Evolutionary conservation across 257 asterid genomes (phyloP).

Genomic region (Voacanga thouarsii): DNA sequence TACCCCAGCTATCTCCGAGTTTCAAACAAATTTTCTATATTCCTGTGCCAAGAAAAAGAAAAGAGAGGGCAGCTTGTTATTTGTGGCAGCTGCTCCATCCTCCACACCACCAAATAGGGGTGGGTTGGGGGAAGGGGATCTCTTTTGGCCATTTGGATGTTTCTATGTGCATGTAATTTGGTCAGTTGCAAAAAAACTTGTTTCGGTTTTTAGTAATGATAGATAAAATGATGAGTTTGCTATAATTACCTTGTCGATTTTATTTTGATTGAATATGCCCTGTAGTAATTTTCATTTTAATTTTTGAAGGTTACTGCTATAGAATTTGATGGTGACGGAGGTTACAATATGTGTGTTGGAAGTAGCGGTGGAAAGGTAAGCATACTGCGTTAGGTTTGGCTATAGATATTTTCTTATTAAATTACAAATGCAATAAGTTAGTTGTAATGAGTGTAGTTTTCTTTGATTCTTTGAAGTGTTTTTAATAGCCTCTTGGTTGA

Average conservation of each 20-base stretch:
- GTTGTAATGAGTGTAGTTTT: background rate
- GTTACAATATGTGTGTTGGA: conserved; percentile 86
- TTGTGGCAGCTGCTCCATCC: background rate
- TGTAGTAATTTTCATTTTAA: conserved; percentile 7
- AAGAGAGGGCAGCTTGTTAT: no score
- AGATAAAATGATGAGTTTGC: background rate
- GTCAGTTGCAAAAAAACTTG: background rate
- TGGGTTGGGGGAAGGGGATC: background rate
- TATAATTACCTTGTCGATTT: background rate
- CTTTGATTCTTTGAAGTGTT: background rate
- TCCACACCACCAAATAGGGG: background rate
- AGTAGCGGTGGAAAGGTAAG: conserved; percentile 91
- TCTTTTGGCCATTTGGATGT: background rate
- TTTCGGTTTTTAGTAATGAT: background rate
- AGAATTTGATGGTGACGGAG: conserved; percentile 80
- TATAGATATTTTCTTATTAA: no score
- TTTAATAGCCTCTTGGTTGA: background rate
- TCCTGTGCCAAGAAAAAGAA: background rate
- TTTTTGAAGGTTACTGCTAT: conserved; percentile 83
- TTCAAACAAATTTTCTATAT: background rate
- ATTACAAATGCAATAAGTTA: background rate
- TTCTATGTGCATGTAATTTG: background rate
- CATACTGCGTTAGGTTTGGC: background rate
- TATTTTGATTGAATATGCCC: background rate
- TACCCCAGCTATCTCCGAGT: background rate